Evolutionary conservation across 331 rosid species (phyloP).

Genomic region (Pyrus hybrid): DNA sequence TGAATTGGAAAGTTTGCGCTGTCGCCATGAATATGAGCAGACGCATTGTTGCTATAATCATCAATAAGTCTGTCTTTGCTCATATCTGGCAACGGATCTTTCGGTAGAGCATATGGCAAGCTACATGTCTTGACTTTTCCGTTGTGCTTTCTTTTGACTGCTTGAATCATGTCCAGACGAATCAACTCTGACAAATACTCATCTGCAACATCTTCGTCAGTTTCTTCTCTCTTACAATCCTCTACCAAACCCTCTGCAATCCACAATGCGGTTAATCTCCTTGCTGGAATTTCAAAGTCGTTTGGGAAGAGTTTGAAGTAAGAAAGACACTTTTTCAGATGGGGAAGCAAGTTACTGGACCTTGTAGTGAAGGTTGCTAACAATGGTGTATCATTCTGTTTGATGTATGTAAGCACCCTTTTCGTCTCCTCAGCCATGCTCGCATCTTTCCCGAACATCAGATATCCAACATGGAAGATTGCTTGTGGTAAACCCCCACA

Average conservation of each 20-base stretch:
- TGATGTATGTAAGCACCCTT: neutral
- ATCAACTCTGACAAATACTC: slow-evolving; percentile 2
- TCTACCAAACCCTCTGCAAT: slow-evolving; percentile 15
- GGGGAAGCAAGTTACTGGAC: too few relatives aligned
- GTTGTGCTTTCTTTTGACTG: slow-evolving; percentile 9
- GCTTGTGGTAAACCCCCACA: slow-evolving; percentile 31
- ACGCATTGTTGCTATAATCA: neutral
- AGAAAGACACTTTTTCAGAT: slow-evolving; percentile 6
- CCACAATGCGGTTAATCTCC: slow-evolving; percentile 38
- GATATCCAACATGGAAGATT: slow-evolving; percentile 20
- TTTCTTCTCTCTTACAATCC: neutral
- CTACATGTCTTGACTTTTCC: slow-evolving; percentile 25
- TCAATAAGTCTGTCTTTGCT: neutral
- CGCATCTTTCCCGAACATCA: neutral
- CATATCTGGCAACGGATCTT: neutral
- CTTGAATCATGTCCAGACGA: slow-evolving; percentile 18
- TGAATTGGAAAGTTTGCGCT: neutral
- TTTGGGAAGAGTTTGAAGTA: slow-evolving; percentile 19
- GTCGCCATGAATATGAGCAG: neutral
- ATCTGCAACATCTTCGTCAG: slow-evolving; percentile 16
- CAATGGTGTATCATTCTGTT: neutral
- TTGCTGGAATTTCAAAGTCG: slow-evolving; percentile 22
- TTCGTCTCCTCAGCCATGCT: neutral
- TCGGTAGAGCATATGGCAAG: slow-evolving; percentile 8
- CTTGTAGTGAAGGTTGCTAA: neutral